These are phyloP conservation scores for Zizania palustris DNA, from an alignment of 202 grass and related monocot genomes.

Conservation along the genomic window DNA sequence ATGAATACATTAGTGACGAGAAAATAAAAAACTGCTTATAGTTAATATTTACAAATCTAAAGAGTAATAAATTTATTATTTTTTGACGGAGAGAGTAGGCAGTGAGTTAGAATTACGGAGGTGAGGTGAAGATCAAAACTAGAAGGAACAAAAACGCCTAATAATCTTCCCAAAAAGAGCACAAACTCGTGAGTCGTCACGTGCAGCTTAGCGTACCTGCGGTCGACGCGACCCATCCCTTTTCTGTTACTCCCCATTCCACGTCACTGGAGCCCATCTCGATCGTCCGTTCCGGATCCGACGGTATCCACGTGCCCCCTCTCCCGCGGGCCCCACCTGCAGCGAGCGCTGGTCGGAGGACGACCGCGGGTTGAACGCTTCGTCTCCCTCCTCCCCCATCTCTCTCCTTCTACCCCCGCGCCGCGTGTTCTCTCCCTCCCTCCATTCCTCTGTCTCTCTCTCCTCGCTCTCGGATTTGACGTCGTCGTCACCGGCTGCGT, in stretches of 20 bases:
- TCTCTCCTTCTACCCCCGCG: not conserved
- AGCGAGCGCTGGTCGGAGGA: not conserved
- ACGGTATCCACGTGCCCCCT: not conserved
- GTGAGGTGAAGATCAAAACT: not conserved
- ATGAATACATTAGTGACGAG: no score
- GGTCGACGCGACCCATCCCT: not conserved
- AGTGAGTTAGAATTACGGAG: no score
- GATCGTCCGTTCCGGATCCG: constrained; percentile 25
- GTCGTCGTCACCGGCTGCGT: constrained; percentile 22
- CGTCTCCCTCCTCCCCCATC: not conserved
- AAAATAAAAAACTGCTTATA: no score
- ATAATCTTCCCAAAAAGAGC: not conserved
- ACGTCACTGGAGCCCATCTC: constrained; percentile 40
- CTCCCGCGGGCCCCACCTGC: constrained; percentile 3
- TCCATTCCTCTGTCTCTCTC: not conserved
- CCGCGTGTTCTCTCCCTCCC: not conserved
- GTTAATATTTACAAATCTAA: no score
- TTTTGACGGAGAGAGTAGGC: no score
- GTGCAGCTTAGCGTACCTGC: not conserved
- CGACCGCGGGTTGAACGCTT: not conserved
- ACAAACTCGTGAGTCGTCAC: not conserved
- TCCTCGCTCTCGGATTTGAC: constrained; percentile 3
- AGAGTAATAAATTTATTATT: no score
- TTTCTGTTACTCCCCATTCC: not conserved
- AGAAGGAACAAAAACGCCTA: not conserved